Evolutionary conservation across 176 grass and related monocot species (phyloP), one percentile per base, ranked within the genome.

Genomic region (Oryza officinalis): DNA sequence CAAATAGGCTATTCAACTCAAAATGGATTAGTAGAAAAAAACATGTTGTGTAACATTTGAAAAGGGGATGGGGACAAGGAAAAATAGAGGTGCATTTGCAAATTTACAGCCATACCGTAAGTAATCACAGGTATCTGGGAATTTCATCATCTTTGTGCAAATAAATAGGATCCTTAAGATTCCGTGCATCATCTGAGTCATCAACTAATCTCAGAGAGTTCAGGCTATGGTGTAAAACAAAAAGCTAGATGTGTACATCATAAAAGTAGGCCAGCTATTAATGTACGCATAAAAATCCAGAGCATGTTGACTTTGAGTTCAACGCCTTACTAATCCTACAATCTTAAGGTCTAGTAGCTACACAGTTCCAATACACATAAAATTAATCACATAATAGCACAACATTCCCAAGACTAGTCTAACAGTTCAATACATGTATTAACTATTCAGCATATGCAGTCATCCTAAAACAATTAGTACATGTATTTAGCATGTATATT

Each of bases 121-220:
- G 15, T 30, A 44, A 40, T 78, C 76, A 78, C 25, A 78, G 64
- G 37, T 65, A 30, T 60, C 37, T 65, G 60, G 76, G 27, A 30
- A 43, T 28, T 30, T 20, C 38, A 65, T 65, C 76, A 78, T 78
- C 15, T 65, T 65, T 30, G 15, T 13, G 45, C 41, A 78, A 78
- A 78, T 46, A 60, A 78, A 45, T 65, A 27, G 59, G 27, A 65
- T 78, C 13, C 15, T 60, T 45, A 38, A 18, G 41, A 65, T 61
- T 45, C 22, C 22, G 2, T 79, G 38, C 61, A 79, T 79, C 77
- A 79, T 31, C 76, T 8, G 17, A 47, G 17, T 79, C 57, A 78
- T 27, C 25, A 26, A 45, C 61, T 65, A 22, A 11, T 65, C 28
- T 37, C 13, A 78, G 15, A 52, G 8, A n/a, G 9, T 49, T 57